A percentile compares a stretch with the other conserved stretches of the same genome.
These are phyloP conservation scores for Boletus sp. DNA, from an alignment of 768 basidiomycete species.

Conservation along the genomic window DNA sequence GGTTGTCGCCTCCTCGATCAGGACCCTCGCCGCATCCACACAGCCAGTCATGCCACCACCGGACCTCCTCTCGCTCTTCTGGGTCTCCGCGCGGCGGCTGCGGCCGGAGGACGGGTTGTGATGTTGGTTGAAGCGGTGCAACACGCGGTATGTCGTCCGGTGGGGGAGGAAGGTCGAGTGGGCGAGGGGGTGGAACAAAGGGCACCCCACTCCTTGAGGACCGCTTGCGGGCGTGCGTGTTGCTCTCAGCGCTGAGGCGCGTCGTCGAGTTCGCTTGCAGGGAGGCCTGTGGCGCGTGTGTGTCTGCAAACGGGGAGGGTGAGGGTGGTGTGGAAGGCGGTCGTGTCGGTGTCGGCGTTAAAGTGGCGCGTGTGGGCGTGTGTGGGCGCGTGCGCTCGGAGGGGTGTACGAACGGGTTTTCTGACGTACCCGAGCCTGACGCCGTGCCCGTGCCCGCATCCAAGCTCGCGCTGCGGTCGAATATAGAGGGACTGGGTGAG, in stretches of 20 bases:
- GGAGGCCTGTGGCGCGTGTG: slow-evolving; percentile 19
- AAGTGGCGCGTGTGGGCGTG: background rate
- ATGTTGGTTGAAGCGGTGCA: slow-evolving; percentile 36
- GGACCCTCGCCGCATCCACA: slow-evolving; percentile 77
- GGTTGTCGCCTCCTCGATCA: slow-evolving; percentile 67
- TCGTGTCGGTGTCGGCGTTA: background rate
- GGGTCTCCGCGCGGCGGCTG: slow-evolving; percentile 16
- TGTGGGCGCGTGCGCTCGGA: slow-evolving; percentile 13
- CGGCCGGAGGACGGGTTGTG: slow-evolving; percentile 28
- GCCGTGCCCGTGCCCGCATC: background rate
- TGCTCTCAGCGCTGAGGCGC: background rate
- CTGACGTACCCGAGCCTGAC: background rate
- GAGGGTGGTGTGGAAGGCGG: slow-evolving; percentile 6
- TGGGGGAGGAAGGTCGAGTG: slow-evolving; percentile 56
- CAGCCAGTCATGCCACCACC: slow-evolving; percentile 88
- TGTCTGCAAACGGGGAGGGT: slow-evolving; percentile 38
- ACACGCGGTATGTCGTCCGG: slow-evolving; percentile 34
- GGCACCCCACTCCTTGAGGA: slow-evolving; percentile 8
- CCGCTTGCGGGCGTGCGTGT: background rate
- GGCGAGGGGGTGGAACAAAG: slow-evolving; percentile 45
- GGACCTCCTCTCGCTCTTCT: slow-evolving; percentile 36
- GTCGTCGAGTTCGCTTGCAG: slow-evolving; percentile 11
- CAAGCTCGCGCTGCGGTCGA: slow-evolving; percentile 13
- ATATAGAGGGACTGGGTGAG: slow-evolving; percentile 22
- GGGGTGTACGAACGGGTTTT: slow-evolving; percentile 47